Percentiles rank a stretch among this genome's conserved stretches.
These are phyloP conservation scores for Lipomyces lipofer DNA, from an alignment of 805 yeast genomes.

Conservation along the genomic window DNA sequence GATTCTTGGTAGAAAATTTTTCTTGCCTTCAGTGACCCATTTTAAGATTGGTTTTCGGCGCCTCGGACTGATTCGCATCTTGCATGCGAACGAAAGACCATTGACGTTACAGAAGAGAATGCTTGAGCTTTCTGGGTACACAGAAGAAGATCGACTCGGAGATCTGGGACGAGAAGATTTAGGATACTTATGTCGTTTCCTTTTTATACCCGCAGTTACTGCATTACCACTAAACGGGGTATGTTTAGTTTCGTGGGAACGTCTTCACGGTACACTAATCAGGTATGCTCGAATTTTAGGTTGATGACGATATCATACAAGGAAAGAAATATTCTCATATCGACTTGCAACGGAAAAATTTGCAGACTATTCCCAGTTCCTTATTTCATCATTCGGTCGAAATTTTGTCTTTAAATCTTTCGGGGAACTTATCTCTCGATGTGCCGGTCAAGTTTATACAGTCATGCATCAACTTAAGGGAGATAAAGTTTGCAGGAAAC, in stretches of 20 bases:
- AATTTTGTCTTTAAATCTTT: constrained; percentile 77
- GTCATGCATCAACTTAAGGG: constrained; percentile 58
- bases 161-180: constrained; percentile 83
- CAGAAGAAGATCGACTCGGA: constrained; percentile 70
- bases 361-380: constrained; percentile 81
- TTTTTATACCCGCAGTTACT: constrained; percentile 43
- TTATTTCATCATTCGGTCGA: constrained; percentile 79
- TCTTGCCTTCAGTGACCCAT: constrained; percentile 66
- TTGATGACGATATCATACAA: constrained; percentile 7
- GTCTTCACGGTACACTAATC: background rate
- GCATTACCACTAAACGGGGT: constrained; percentile 20
- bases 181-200: constrained; percentile 77
- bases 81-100: constrained; percentile 74
- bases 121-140: constrained; percentile 73
- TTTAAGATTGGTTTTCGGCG: constrained; percentile 67
- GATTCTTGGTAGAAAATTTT: constrained; percentile 74
- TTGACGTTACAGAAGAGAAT: constrained; percentile 73
- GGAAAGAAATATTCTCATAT: constrained; percentile 65
- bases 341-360: constrained; percentile 66
- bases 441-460: constrained; percentile 85
- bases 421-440: constrained; percentile 81
- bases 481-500: constrained; percentile 45
- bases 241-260: background rate
- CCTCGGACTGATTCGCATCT: constrained; percentile 45
- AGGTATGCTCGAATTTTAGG: background rate